Base-by-base conservation (phyloP, 768 basidiomycete species). In the Xerocomus brunneocitrinus region DNA sequence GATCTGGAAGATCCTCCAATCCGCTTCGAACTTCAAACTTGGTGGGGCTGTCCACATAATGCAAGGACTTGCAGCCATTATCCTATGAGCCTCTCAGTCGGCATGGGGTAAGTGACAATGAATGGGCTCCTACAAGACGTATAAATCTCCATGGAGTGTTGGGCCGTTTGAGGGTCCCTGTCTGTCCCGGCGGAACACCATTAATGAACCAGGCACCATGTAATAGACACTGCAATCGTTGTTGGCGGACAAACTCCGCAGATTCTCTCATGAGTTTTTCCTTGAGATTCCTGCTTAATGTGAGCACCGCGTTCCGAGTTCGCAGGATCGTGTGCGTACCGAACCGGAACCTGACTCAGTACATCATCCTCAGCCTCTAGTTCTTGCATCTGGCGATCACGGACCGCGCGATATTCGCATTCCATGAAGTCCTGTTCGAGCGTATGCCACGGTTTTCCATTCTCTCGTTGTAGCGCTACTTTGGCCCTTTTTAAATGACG, bases 121-220 rank as follows among this genome's bases (percentile, higher is more conserved):
- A 24, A 51, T n/a, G 34, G 28, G 10, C 47, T 60, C 76, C 58
- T 68, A 91, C 91, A 67, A 95, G 70, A 59, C 93, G 79, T 76
- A 94, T 84, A 68, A 95, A 95, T 42, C 89, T 77, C 92, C 92
- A 95, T 3, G 83, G 83, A 36, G 82, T 76, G 28, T 69, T 78
- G 2, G 84, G 82, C 40, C 85, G 77, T 44, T 83, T 79, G 42
- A 75, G 63, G 13, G 73, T 63, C 9, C 65, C 66, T 16, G 78
- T 77, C 14, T 73, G 62, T 25, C 71, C 59, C 39, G 76, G 70
- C 0, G 84, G 83, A 36, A 87, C 71, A 1, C 84, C 91, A 62
- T 87, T 92, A 57, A 90, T 81, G 69, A 97, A 95, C 93, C 93
- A 97, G 22, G 91, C 88, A 31, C 93, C 93, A 65, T 92, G 87